Base-by-base conservation (phyloP, 495 filamentous ascomycete species). In the Tuber calosporum region DNA sequence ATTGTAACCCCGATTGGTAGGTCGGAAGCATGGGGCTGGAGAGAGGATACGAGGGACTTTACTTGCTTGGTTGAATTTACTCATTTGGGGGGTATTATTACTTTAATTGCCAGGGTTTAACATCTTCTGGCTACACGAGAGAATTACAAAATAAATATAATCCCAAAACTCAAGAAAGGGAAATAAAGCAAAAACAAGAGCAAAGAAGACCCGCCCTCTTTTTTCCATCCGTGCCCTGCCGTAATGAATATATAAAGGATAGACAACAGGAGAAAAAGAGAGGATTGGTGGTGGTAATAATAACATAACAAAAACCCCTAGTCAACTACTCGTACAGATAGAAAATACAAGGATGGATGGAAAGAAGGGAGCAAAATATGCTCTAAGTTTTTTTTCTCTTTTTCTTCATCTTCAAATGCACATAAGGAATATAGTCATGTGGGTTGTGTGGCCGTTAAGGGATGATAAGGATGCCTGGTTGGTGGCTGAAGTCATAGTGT, bases 401-500 rank as follows among this genome's bases (percentile, higher is more conserved):
- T 26, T 26, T 58, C 13, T 58, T 58, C 43, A 48, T 48, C 48
- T 58, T 62, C 53, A 34, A 34, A 62, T 62, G 53, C 26, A 62
- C 53, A 62, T 62, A 62, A 34, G 53, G 19, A 34, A 62, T 62
- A 17, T 62, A 34, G 53, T 62, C 53, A 34, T 62, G 53, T 62
- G 53, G 53, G 26, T 62, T 62, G 53, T 62, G 26, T 62, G 53
- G 53, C 53, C 53, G 11, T 62, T 62, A 62, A 62, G 34, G 53
- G 53, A 11, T 62, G 26, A 62, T 34, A 34, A 20, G n/a, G 53
- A 62, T 62, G 53, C 34, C 53, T 7, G 11, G 53, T 58, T 58
- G 26, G 42, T 41, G 26, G 48, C 37, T 45, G 37, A 34, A 45
- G 74, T 74, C 82, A 92, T 73, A 91, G 78, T 1, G 90, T 92